Conservation (phyloP, 2,329 filamentous ascomycete genomes). For the Arthrobotrys entomopaga region DNA sequence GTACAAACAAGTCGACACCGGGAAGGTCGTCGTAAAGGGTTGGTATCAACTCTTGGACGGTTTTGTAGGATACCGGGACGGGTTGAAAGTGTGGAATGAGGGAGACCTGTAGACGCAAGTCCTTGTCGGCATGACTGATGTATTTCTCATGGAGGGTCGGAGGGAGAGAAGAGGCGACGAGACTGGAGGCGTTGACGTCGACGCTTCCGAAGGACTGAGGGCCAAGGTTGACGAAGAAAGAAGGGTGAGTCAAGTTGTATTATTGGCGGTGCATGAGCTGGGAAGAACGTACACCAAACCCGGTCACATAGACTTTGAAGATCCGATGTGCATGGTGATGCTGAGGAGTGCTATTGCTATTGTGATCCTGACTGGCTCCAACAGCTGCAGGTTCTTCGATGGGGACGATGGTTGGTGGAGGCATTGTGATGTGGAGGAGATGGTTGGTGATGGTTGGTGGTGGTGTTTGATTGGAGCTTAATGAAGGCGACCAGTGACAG, state of each 20-base stretch:
- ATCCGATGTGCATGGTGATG: constrained; percentile 40
- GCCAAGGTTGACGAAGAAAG: no score
- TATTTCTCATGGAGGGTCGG: constrained; percentile 42
- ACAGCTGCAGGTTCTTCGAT: not conserved
- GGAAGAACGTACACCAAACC: constrained; percentile 36
- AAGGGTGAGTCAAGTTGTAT: constrained; percentile 7
- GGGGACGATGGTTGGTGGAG: constrained; percentile 27
- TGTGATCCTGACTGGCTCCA: constrained; percentile 8
- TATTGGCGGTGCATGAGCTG: not conserved
- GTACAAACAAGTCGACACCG: constrained; percentile 45
- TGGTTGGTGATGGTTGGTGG: no score
- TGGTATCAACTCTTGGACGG: constrained; percentile 36
- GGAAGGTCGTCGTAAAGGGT: constrained; percentile 42
- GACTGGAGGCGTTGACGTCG: constrained; percentile 39
- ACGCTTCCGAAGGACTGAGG: constrained; percentile 28
- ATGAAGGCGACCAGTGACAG: no score
- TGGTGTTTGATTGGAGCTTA: no score
- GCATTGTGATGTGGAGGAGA: constrained; percentile 6
- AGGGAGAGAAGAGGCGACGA: constrained; percentile 43
- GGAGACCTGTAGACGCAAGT: constrained; percentile 36
- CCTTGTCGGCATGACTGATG: constrained; percentile 28
- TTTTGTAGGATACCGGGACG: constrained; percentile 34
- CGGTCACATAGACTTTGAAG: constrained; percentile 52
- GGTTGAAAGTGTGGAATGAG: constrained; percentile 34
- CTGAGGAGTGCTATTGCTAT: constrained; percentile 10